A percentile compares a stretch with the other conserved stretches of the same genome.
Evolutionary conservation across 495 filamentous ascomycete genomes (phyloP).

Genomic region (Chlorociboria aeruginascens): DNA sequence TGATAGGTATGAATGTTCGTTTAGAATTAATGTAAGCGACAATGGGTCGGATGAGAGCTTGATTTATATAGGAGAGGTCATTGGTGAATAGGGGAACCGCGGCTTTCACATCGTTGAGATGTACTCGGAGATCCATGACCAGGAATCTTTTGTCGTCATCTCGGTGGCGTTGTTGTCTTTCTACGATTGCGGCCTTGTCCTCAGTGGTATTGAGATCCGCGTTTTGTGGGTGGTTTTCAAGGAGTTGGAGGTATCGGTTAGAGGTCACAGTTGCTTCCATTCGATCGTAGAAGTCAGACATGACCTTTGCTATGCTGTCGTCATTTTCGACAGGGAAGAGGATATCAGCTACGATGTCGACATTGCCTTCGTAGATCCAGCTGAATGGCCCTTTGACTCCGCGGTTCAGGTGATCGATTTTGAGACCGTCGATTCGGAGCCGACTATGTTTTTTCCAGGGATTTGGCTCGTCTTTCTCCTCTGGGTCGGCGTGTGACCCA

Average conservation of each 20-base stretch:
- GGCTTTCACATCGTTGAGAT: constrained; percentile 86
- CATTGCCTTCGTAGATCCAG: constrained; percentile 93
- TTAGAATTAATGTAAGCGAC: constrained; percentile 98
- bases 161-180: constrained; percentile 5
- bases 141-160: constrained; percentile 56
- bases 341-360: constrained; percentile 92
- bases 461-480: constrained; percentile 34
- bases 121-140: constrained; percentile 78
- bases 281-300: constrained; percentile 88
- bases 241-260: constrained; percentile 42
- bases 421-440: constrained; percentile 82
- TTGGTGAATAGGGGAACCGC: constrained; percentile 80
- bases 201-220: constrained; percentile 15
- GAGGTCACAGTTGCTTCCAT: constrained; percentile 84
- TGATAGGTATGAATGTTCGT: constrained; percentile 86
- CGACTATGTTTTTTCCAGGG: constrained; percentile 88
- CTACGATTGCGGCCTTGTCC: constrained; percentile 4
- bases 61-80: constrained; percentile 90
- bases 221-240: constrained; percentile 23
- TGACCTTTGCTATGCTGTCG: constrained; percentile 78
- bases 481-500: constrained; percentile 36
- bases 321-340: constrained; percentile 82
- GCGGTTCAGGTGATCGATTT: constrained; percentile 91
- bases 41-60: constrained; percentile 86
- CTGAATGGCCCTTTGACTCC: constrained; percentile 91